Base-by-base conservation (phyloP, 345 rosid species). In the Salix caprea region DNA sequence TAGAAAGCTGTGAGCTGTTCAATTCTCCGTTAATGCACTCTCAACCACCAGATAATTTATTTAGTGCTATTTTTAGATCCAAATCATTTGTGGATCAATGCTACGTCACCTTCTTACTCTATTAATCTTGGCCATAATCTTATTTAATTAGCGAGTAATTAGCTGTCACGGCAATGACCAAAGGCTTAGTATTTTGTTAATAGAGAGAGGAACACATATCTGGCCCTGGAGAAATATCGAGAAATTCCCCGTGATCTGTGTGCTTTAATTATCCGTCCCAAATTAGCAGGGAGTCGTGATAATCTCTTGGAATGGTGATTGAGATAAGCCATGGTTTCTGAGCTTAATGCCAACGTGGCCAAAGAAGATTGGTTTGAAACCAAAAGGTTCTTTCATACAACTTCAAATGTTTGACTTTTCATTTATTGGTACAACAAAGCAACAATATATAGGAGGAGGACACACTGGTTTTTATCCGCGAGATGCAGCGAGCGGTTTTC, bases 51-150 rank as follows among this genome's bases (percentile, higher is more conserved):
- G 4, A 0, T 32, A 32, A 18, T 44, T 79, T 28, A 2, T 69
- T 46, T 44, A 60, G 23, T 34, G 68, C 77, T 77, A 39, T 74
- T 75, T 73, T 16, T 37, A 6, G 72, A 83, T 79, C 86, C 82
- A 50, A 73, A 73, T 70, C 74, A 34, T 36, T 60, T 32, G 78
- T n/a, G 70, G 44, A 3, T n/a, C n/a, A n/a, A n/a, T 54, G 50
- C 14, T 12, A 39, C 52, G 67, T 65, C 66, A 54, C 46, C 58
- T 19, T 44, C 30, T 74, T 72, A 5, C 75, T 68, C 26, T 7
- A 50, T 67, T 50, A 61, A 75, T 68, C 58, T 10, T 16, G 71
- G 23, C 9, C 73, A 42, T 74, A 60, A 73, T 56, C 1, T 23
- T 42, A 34, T 28, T 32, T 40, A 23, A 16, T 23, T 69, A 39